phyloP scores from a whole-genome alignment of 129 eudicot genomes.

The Artemisia annua region DNA sequence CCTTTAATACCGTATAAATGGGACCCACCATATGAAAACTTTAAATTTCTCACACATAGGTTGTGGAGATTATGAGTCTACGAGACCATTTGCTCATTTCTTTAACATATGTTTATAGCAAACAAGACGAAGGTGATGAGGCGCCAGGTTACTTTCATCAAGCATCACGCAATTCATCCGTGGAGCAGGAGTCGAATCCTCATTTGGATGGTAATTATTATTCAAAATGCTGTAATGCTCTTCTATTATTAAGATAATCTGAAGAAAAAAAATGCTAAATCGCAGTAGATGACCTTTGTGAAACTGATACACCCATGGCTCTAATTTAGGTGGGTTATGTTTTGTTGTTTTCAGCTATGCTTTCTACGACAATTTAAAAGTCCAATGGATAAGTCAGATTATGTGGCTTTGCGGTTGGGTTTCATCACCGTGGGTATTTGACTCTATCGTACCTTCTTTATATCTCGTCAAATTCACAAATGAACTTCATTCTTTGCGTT shows the following conservation, averaged over 20 bases:
- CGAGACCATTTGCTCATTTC: background rate
- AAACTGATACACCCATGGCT: background rate
- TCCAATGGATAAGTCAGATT: conserved; percentile 81
- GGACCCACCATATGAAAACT: too few species aligned
- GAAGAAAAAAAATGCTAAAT: background rate
- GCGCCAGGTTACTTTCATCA: conserved; percentile 82
- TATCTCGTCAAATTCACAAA: conserved; percentile 1
- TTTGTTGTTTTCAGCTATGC: conserved; percentile 76
- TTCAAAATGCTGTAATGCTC: background rate
- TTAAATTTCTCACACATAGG: background rate
- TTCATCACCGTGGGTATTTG: conserved; percentile 90
- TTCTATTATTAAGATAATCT: background rate
- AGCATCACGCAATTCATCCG: conserved; percentile 97
- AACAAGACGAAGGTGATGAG: conserved; percentile 82
- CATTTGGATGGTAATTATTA: conserved; percentile 84
- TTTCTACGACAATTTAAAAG: conserved; percentile 84
- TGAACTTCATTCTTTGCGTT: background rate
- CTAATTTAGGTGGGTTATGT: background rate
- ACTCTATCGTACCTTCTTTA: conserved; percentile 25
- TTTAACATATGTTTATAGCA: conserved; percentile 30
- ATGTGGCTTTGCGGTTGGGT: conserved; percentile 84
- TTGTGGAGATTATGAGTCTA: background rate
- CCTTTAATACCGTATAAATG: background rate
- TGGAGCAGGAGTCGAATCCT: conserved; percentile 91
- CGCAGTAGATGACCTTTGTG: background rate